Conservation (phyloP, 2,329 filamentous ascomycete species). For the Colletotrichum siamense region DNA sequence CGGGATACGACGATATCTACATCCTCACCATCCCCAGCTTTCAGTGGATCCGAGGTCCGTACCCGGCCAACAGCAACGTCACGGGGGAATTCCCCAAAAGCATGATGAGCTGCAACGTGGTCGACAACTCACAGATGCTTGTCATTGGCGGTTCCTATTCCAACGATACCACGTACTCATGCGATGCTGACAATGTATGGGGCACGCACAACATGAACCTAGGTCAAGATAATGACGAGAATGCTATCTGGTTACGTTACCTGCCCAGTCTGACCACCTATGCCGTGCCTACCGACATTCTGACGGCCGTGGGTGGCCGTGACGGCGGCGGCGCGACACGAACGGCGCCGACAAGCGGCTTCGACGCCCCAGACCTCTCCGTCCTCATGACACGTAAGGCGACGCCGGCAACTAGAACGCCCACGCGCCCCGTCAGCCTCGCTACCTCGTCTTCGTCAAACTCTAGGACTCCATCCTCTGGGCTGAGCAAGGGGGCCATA, state of each 20-base stretch:
- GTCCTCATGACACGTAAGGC: background rate
- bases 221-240: background rate
- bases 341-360: background rate
- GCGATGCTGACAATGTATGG: background rate
- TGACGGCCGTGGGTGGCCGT: background rate
- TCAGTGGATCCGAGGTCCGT: conserved; percentile 66
- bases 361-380: background rate
- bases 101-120: background rate
- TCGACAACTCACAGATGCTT: background rate
- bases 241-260: background rate
- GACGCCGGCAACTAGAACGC: background rate
- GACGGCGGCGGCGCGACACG: background rate
- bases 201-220: background rate
- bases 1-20: conserved; percentile 72
- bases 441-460: background rate
- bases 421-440: background rate
- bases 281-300: background rate
- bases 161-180: background rate
- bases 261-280: background rate
- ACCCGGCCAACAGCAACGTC: background rate
- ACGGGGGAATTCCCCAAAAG: background rate
- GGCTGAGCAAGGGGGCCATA: background rate
- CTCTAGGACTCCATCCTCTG: background rate
- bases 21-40: conserved; percentile 76
- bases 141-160: background rate